Evolutionary conservation across 768 basidiomycete genomes (phyloP).

Genomic region (Nevesoporus exiguus): DNA sequence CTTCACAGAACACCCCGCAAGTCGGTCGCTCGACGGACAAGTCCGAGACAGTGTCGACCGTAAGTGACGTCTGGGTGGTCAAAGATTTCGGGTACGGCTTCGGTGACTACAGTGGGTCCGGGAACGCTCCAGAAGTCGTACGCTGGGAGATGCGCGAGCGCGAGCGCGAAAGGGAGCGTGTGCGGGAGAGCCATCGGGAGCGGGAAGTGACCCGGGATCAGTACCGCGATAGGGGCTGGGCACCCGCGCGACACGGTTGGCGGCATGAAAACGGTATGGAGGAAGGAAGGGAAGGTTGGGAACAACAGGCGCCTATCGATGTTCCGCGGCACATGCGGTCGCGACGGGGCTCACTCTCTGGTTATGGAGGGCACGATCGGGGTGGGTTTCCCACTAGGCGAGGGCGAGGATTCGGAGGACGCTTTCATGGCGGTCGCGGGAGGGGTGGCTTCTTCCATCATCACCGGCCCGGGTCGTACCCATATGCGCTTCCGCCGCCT

Average conservation of each 20-base stretch:
- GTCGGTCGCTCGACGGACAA: slow-evolving; percentile 5
- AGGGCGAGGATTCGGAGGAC: slow-evolving; percentile 38
- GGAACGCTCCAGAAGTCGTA: slow-evolving; percentile 29
- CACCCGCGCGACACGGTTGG: slow-evolving; percentile 20
- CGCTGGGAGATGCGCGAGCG: slow-evolving; percentile 32
- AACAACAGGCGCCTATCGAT: slow-evolving; percentile 19
- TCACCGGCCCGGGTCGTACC: slow-evolving; percentile 32
- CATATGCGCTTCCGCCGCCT: slow-evolving; percentile 25
- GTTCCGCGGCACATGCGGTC: slow-evolving; percentile 22
- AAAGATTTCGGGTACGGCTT: slow-evolving; percentile 65
- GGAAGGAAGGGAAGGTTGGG: slow-evolving; percentile 22
- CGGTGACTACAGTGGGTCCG: slow-evolving; percentile 41
- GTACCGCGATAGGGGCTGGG: slow-evolving; percentile 19
- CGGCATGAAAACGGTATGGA: slow-evolving; percentile 26
- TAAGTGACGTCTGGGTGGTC: slow-evolving; percentile 48
- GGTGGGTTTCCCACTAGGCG: slow-evolving; percentile 30
- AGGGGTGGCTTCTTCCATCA: slow-evolving; percentile 34
- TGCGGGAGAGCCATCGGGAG: slow-evolving; percentile 12
- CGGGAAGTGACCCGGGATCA: slow-evolving; percentile 13
- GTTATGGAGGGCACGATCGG: slow-evolving; percentile 33
- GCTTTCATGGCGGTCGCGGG: slow-evolving; percentile 35
- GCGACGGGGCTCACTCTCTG: slow-evolving; percentile 33
- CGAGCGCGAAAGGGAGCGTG: slow-evolving; percentile 24
- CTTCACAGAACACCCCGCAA: neutral
- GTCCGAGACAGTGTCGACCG: slow-evolving; percentile 14